Base-by-base conservation (phyloP, 495 filamentous ascomycete genomes). In the Hypoxylon trugodes region DNA sequence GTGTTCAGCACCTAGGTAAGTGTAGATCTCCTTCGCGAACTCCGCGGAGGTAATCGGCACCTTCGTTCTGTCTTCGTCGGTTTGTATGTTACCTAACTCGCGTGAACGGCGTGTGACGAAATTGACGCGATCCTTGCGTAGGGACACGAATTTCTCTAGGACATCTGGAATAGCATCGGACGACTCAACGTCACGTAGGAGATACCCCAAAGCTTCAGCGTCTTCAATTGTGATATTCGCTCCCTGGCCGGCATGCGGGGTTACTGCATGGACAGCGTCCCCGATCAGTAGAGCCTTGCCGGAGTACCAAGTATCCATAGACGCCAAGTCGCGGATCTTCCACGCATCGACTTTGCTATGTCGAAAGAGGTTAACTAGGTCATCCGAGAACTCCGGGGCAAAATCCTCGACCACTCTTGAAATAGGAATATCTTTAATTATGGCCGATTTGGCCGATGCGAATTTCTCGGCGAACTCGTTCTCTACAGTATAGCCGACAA, bases 231-330 rank as follows among this genome's bases (percentile, higher is more conserved):
- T 63, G 45, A 65, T 58, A 28, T 70, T 70, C 41, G 46, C 65
- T 13, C 69, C 69, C 32, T 70, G 69, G 0, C 67, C 67, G 2
- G 64, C 60, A 9, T 67, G 60, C 0, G 66, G 67, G 0, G 63
- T 62, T 6, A 72, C 64, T 9, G 67, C 67, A 56, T 84, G 82
- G 2, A 74, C 78, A 8, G 81, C 77, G 56, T 85, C 82, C 0
- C 82, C 82, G 22, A 82, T 75, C 8, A 82, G 33, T 6, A 79
- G 51, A 3, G 76, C 63, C 60, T 76, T 81, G 41, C 77, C 79
- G 3, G 71, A 67, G 18, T 70, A 47, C 71, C 77, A 81, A 8
- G 4, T 56, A 12, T 63, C 58, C 47, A 67, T 26, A 3, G 65
- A 57, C 7, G 51, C 52, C 12, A 68, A 54, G 19, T 71, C 68